Evolutionary conservation across 179 eudicot genomes (phyloP).

Genomic region (Heliamphora pulchella): DNA sequence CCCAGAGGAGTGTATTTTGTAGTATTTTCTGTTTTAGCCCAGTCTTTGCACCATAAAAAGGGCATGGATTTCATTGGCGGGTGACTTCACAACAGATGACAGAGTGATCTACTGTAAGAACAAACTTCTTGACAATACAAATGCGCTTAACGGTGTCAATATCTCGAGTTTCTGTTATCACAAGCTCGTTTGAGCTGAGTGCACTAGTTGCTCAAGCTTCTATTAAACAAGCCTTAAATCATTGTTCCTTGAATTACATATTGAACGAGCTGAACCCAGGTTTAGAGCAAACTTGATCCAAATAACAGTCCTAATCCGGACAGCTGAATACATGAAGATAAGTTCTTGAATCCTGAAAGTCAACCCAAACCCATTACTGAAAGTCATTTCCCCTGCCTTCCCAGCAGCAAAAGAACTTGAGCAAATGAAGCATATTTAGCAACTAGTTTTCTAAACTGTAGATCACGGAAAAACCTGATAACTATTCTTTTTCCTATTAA

Average conservation of each 20-base stretch:
- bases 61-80: background rate
- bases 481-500: background rate
- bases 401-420: background rate
- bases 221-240: background rate
- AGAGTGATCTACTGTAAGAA: background rate
- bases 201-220: background rate
- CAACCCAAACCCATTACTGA: background rate
- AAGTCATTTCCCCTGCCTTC: background rate
- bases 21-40: background rate
- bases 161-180: background rate
- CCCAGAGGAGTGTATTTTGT: background rate
- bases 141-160: background rate
- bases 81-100: background rate
- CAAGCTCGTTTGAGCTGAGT: background rate
- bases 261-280: background rate
- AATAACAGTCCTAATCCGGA: background rate
- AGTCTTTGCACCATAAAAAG: background rate
- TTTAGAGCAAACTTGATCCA: background rate
- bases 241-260: background rate
- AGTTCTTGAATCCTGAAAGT: background rate
- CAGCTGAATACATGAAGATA: background rate
- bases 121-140: background rate
- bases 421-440: background rate
- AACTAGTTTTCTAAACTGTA: background rate
- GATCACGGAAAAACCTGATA: background rate